A percentile compares a stretch with the other conserved stretches of the same genome.
phyloP scores from a whole-genome alignment of 192 early-diverging fungal species.

The Backusella mclennaniae region DNA sequence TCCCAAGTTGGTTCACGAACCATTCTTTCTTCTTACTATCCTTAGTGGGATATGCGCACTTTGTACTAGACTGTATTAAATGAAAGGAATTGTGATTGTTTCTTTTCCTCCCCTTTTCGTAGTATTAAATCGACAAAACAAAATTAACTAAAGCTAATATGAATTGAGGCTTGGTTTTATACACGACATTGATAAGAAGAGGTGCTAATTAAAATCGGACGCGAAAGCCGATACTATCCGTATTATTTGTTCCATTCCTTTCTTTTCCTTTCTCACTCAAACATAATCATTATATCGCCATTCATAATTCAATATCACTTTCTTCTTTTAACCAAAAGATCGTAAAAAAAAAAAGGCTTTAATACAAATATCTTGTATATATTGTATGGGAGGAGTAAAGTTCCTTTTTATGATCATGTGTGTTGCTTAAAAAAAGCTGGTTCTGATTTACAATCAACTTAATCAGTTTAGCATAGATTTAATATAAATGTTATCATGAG shows the following conservation, averaged over 20 bases:
- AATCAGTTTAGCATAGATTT: neutral
- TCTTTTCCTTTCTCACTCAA: neutral
- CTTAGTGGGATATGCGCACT: too few relatives aligned
- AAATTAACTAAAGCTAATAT: neutral
- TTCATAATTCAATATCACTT: neutral
- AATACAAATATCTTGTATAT: neutral
- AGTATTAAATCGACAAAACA: conserved; percentile 2
- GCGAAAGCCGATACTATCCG: neutral
- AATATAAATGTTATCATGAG: neutral
- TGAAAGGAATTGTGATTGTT: neutral
- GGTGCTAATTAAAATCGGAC: neutral
- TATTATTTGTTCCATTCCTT: neutral
- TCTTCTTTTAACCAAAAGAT: too few relatives aligned
- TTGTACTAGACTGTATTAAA: neutral
- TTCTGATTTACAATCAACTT: neutral
- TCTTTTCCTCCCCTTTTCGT: conserved; percentile 11
- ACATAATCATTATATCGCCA: neutral
- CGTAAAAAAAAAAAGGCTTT: neutral
- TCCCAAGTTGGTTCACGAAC: conserved; percentile 46
- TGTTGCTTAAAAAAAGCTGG: neutral
- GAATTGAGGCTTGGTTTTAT: neutral
- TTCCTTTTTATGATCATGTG: neutral
- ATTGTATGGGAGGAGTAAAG: neutral
- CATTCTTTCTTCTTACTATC: neutral
- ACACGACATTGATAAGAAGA: neutral